Conservation (phyloP, 2,329 filamentous ascomycete genomes). For the Colletotrichum plurivorum region DNA sequence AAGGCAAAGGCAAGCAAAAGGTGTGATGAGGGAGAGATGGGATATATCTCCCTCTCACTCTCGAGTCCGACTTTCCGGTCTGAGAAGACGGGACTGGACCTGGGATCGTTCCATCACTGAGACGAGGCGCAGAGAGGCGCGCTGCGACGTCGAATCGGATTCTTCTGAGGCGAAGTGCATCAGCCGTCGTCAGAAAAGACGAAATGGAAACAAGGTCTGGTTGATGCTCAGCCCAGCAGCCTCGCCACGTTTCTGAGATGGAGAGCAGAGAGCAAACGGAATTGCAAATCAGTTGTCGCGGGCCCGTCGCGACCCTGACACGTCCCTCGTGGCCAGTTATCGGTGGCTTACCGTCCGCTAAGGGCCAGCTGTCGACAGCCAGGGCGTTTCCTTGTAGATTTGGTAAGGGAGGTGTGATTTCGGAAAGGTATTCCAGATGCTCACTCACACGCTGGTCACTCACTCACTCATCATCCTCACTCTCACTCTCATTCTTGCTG, state of each 20-base stretch:
- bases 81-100: not conserved
- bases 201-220: constrained; percentile 13
- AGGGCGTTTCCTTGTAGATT: not conserved
- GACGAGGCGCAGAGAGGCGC: not conserved
- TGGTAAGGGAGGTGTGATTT: no score
- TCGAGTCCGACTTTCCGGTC: no score
- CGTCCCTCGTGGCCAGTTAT: not conserved
- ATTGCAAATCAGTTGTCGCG: constrained; percentile 28
- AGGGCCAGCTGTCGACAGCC: not conserved
- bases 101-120: not conserved
- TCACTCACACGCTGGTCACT: no score
- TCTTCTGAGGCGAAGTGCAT: constrained; percentile 16
- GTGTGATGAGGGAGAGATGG: not conserved
- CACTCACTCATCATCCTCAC: no score
- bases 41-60: not conserved
- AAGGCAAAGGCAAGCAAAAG: not conserved
- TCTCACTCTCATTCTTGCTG: no score
- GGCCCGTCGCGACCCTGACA: constrained; percentile 8
- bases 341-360: constrained; percentile 2
- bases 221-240: constrained; percentile 3
- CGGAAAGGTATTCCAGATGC: not conserved
- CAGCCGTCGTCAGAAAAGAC: constrained; percentile 15
- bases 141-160: constrained; percentile 1
- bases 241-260: constrained; percentile 14
- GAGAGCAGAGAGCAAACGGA: constrained; percentile 4